Evolutionary conservation across 2,329 filamentous ascomycete genomes (phyloP).

Genomic region (Fusarium brevicatenulatum): DNA sequence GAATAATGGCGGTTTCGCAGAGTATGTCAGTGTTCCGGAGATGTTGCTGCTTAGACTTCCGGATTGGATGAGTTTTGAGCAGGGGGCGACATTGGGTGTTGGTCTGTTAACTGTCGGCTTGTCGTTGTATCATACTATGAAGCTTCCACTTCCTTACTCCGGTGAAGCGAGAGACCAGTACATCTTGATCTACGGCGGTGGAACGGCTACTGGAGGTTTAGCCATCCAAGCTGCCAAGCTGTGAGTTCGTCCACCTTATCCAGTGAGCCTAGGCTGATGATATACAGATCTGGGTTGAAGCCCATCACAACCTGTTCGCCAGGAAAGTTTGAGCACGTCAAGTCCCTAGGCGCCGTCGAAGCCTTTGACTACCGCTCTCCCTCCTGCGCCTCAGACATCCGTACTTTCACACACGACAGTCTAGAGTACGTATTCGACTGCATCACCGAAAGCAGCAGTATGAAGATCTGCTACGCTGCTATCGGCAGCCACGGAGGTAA

Average conservation of each 20-base stretch:
- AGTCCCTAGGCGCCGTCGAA: background rate
- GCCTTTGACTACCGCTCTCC: conserved; percentile 7
- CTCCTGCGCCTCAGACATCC: conserved; percentile 7
- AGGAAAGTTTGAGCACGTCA: conserved; percentile 10
- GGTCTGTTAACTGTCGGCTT: background rate
- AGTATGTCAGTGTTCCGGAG: conserved; percentile 8
- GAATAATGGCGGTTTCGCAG: background rate
- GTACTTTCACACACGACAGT: background rate
- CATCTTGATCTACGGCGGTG: background rate
- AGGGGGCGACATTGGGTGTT: conserved; percentile 19
- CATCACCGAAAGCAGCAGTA: conserved; percentile 1
- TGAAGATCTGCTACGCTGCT: conserved; percentile 4
- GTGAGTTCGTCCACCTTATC: background rate
- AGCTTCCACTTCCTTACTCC: background rate
- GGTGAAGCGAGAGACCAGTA: background rate
- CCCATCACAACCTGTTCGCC: conserved; percentile 2
- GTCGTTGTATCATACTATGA: background rate
- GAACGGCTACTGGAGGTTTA: background rate
- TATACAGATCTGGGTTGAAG: background rate
- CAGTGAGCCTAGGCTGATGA: background rate
- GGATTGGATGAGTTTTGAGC: conserved; percentile 14
- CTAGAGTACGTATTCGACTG: background rate
- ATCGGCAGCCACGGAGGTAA: background rate
- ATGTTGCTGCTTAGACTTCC: conserved; percentile 6
- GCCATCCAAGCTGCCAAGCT: background rate